phyloP scores from a whole-genome alignment of 495 filamentous ascomycete species.

The Margaritispora aquatica region DNA sequence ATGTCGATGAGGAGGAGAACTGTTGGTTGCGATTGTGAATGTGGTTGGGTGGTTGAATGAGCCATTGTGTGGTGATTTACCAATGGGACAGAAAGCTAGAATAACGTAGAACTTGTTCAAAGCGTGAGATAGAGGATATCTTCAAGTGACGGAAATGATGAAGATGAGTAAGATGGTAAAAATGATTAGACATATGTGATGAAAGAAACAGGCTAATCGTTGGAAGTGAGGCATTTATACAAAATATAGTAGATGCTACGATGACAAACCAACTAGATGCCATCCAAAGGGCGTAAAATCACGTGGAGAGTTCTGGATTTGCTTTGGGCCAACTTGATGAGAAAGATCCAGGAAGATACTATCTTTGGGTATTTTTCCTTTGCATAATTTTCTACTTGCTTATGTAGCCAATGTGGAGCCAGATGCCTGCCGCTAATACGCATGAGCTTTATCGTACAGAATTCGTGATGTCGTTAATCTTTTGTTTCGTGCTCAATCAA shows the following conservation, averaged over 20 bases:
- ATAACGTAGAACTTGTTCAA: too few species aligned
- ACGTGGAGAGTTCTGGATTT: background rate
- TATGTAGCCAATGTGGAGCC: background rate
- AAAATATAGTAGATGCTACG: background rate
- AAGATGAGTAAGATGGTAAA: background rate
- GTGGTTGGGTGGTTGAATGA: too few species aligned
- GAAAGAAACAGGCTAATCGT: background rate
- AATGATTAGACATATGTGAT: background rate
- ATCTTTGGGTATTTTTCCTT: background rate
- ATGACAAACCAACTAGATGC: background rate
- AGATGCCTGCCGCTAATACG: background rate
- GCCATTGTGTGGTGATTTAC: background rate
- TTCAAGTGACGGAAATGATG: too few species aligned
- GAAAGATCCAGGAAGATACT: too few species aligned
- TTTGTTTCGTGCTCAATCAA: too few species aligned
- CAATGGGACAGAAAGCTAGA: too few species aligned
- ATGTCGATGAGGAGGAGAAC: slow-evolving; percentile 54
- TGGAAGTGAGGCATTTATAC: background rate
- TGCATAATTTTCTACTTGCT: background rate
- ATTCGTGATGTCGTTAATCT: background rate
- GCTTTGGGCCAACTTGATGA: too few species aligned
- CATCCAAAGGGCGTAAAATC: background rate
- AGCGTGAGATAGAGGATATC: too few species aligned
- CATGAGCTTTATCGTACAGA: background rate
- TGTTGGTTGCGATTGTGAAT: slow-evolving; percentile 24